Percentiles rank a stretch among this genome's conserved stretches.
Conservation (phyloP, 345 rosid species). For the Camelina hispida region DNA sequence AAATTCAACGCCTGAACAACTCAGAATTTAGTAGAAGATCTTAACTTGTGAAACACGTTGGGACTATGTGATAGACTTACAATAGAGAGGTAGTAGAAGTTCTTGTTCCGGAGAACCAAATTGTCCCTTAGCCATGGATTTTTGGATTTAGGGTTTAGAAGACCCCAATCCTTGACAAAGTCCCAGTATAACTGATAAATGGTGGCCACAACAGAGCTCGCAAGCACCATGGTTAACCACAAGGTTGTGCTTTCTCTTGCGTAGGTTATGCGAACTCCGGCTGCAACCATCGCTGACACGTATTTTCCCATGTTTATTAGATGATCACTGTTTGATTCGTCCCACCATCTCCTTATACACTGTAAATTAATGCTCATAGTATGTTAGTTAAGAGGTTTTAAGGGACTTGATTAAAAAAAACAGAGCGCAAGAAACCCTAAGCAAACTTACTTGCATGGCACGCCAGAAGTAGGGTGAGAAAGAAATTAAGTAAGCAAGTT, state of each 20-base stretch:
- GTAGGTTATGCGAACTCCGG: slow-evolving; percentile 84
- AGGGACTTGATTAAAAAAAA: background rate
- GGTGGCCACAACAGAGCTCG: slow-evolving; percentile 71
- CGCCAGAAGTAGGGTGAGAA: slow-evolving; percentile 95
- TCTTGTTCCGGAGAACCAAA: slow-evolving; percentile 71
- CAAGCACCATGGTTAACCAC: slow-evolving; percentile 67
- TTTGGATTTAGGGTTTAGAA: slow-evolving; percentile 71
- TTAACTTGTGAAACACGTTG: slow-evolving; percentile 17
- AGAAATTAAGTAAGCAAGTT: slow-evolving; percentile 79
- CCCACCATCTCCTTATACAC: slow-evolving; percentile 96
- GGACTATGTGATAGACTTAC: slow-evolving; percentile 50
- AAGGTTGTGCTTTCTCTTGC: slow-evolving; percentile 50
- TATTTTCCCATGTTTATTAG: slow-evolving; percentile 97
- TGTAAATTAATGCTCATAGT: slow-evolving; percentile 19
- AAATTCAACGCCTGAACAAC: slow-evolving; percentile 66
- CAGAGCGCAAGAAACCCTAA: background rate
- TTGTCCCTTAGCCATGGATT: slow-evolving; percentile 89
- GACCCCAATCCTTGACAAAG: slow-evolving; percentile 93
- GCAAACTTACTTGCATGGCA: slow-evolving; percentile 80
- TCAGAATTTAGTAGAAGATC: slow-evolving; percentile 2
- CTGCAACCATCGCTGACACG: slow-evolving; percentile 95
- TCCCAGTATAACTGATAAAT: slow-evolving; percentile 96
- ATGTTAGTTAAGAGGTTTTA: background rate
- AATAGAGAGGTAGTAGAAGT: slow-evolving; percentile 75
- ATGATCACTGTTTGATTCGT: slow-evolving; percentile 67